Conservation (phyloP, 1,284 basidiomycete genomes). For the Moesziomyces parantarcticus region DNA sequence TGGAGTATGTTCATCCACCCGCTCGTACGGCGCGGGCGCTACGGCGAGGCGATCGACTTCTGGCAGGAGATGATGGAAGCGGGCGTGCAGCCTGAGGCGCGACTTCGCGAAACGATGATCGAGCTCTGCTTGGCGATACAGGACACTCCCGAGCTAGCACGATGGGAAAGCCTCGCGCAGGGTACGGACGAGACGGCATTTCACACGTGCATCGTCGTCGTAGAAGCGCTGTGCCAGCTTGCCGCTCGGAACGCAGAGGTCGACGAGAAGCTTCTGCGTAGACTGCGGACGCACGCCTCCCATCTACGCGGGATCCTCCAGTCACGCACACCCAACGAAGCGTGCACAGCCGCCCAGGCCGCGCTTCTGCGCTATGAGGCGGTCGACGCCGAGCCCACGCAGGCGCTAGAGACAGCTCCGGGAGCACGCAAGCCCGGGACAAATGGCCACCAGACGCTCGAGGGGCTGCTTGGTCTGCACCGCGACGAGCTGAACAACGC, state of each 20-base stretch:
- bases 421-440: conserved; percentile 1
- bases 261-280: background rate
- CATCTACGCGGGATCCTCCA: conserved; percentile 13
- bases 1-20: conserved; percentile 42
- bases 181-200: background rate
- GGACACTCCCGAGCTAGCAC: conserved; percentile 2
- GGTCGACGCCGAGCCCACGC: conserved; percentile 10
- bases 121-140: conserved; percentile 6
- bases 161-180: conserved; percentile 7
- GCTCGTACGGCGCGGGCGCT: conserved; percentile 7
- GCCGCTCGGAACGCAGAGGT: background rate
- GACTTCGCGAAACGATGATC: conserved; percentile 25
- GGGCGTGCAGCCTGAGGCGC: conserved; percentile 6
- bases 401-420: conserved; percentile 24
- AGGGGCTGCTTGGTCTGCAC: conserved; percentile 29
- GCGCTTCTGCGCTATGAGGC: conserved; percentile 40
- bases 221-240: conserved; percentile 19
- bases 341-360: conserved; percentile 18
- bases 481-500: conserved; percentile 21
- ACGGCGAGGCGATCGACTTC: conserved; percentile 13
- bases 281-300: conserved; percentile 7
- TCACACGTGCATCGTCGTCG: conserved; percentile 17
- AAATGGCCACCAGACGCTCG: conserved; percentile 12
- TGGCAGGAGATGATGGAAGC: conserved; percentile 17
- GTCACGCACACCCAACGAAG: background rate